A percentile compares a stretch with the other conserved stretches of the same genome.
These are phyloP conservation scores for Sporisorium reilianum DNA, from an alignment of 1,284 basidiomycete genomes.

Conservation along the genomic window DNA sequence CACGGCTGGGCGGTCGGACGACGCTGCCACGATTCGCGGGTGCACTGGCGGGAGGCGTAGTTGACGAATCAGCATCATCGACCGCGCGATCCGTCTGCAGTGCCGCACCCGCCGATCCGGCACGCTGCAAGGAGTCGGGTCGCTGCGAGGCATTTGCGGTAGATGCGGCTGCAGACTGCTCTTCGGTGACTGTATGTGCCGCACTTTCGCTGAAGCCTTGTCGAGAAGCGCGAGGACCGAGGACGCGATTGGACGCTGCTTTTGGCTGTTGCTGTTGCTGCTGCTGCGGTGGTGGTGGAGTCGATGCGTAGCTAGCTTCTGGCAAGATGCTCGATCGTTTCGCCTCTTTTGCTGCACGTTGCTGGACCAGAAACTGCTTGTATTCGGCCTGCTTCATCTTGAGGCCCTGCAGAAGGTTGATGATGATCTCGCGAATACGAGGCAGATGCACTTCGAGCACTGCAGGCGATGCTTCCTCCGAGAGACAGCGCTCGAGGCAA, in stretches of 20 bases:
- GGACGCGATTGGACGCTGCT: conserved; percentile 12
- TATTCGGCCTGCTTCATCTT: conserved; percentile 89
- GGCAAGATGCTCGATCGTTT: conserved; percentile 28
- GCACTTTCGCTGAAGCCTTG: conserved; percentile 43
- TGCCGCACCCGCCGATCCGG: conserved; percentile 36
- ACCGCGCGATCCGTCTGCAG: conserved; percentile 15
- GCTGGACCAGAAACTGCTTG: conserved; percentile 63
- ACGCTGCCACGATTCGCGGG: conserved; percentile 16
- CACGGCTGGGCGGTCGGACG: conserved; percentile 32
- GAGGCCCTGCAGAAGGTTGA: conserved; percentile 88
- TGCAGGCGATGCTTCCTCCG: conserved; percentile 86
- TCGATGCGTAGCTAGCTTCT: conserved; percentile 16
- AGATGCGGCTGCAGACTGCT: not conserved
- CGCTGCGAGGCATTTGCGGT: conserved; percentile 4
- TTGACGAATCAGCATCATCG: conserved; percentile 21
- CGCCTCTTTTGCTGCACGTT: conserved; percentile 41
- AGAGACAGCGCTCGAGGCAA: conserved; percentile 88
- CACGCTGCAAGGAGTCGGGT: conserved; percentile 36
- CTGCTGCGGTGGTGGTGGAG: conserved; percentile 15
- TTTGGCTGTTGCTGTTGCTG: conserved; percentile 12
- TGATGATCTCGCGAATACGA: conserved; percentile 91
- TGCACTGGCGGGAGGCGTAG: conserved; percentile 9
- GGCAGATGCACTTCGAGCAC: conserved; percentile 92
- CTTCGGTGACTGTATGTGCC: not conserved
- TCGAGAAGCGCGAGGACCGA: conserved; percentile 34